Conservation (phyloP, 768 basidiomycete species). For the Termitomyces sp. region DNA sequence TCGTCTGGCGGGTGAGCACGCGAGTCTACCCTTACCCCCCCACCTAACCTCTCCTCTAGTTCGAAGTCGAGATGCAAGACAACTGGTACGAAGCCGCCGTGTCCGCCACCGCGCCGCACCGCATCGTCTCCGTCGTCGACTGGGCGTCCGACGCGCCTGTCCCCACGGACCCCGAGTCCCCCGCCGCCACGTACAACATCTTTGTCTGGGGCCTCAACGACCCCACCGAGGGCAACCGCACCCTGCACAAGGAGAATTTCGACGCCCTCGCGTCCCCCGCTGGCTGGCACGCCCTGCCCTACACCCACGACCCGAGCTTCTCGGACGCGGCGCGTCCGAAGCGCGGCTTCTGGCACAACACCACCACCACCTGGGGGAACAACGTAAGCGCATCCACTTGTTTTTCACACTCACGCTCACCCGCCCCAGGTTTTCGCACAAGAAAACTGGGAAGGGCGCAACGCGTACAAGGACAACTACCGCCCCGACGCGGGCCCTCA, state of each 20-base stretch:
- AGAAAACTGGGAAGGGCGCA: slow-evolving; percentile 84
- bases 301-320: slow-evolving; percentile 56
- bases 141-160: slow-evolving; percentile 78
- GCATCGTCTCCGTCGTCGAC: slow-evolving; percentile 86
- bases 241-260: slow-evolving; percentile 56
- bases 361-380: slow-evolving; percentile 83
- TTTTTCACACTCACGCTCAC: background rate
- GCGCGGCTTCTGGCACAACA: slow-evolving; percentile 46
- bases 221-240: slow-evolving; percentile 63
- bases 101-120: slow-evolving; percentile 65
- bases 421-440: slow-evolving; percentile 72
- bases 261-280: slow-evolving; percentile 78
- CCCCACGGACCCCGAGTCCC: slow-evolving; percentile 29
- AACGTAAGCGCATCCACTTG: slow-evolving; percentile 42
- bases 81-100: slow-evolving; percentile 96
- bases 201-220: slow-evolving; percentile 86
- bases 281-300: slow-evolving; percentile 90
- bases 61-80: slow-evolving; percentile 90
- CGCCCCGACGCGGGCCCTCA: slow-evolving; percentile 64
- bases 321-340: too few relatives aligned
- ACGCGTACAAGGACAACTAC: slow-evolving; percentile 63
- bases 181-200: slow-evolving; percentile 58
- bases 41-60: slow-evolving; percentile 29
- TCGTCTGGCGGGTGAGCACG: slow-evolving; percentile 74
- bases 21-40: background rate